Percentiles rank a stretch among this genome's conserved stretches.
These are phyloP conservation scores for Apodospora peruviana DNA, from an alignment of 495 filamentous ascomycete species.

Conservation along the genomic window DNA sequence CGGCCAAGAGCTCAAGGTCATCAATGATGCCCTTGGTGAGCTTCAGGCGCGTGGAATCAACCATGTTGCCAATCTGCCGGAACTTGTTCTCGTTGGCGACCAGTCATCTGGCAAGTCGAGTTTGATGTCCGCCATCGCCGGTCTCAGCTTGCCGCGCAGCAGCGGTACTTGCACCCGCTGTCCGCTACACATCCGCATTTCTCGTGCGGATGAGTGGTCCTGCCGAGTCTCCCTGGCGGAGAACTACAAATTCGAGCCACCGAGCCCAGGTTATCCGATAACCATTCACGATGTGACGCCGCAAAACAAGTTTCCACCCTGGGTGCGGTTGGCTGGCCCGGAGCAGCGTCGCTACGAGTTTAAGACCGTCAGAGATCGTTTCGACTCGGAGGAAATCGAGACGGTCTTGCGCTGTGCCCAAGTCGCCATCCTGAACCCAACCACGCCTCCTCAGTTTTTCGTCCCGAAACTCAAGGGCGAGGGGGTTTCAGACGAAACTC, in stretches of 20 bases:
- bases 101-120: slow-evolving; percentile 78
- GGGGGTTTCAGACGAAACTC: slow-evolving; percentile 25
- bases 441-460: slow-evolving; percentile 36
- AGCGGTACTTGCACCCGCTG: slow-evolving; percentile 70
- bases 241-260: slow-evolving; percentile 45
- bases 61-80: slow-evolving; percentile 59
- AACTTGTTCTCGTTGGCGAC: slow-evolving; percentile 74
- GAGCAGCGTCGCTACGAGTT: slow-evolving; percentile 30
- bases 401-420: slow-evolving; percentile 63
- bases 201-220: slow-evolving; percentile 52
- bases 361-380: slow-evolving; percentile 35
- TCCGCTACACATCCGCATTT: slow-evolving; percentile 71
- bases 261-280: slow-evolving; percentile 14
- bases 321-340: slow-evolving; percentile 26
- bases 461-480: slow-evolving; percentile 35
- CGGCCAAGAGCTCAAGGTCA: slow-evolving; percentile 37
- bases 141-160: slow-evolving; percentile 67
- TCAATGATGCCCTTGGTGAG: slow-evolving; percentile 42
- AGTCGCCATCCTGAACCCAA: slow-evolving; percentile 63
- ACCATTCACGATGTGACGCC: slow-evolving; percentile 34
- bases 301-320: slow-evolving; percentile 39
- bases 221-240: slow-evolving; percentile 57
- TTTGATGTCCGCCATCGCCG: slow-evolving; percentile 72
- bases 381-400: slow-evolving; percentile 46
- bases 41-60: slow-evolving; percentile 43